A percentile compares a stretch with the other conserved stretches of the same genome.
Conservation (phyloP, 148 eudicot species). For the Arbutus unedo region DNA sequence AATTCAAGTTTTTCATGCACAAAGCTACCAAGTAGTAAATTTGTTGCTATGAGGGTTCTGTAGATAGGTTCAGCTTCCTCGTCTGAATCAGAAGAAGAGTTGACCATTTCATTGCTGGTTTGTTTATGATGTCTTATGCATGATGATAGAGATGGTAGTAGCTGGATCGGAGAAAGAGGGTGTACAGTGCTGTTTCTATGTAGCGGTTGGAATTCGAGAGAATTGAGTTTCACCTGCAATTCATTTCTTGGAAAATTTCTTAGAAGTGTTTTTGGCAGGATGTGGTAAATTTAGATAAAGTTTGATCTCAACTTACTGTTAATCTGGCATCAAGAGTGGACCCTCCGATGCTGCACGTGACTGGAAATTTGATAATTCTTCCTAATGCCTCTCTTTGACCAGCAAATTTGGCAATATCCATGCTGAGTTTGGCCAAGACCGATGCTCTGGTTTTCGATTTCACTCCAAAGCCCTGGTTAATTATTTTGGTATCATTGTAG, state of each 20-base stretch:
- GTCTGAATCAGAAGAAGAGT: conserved; percentile 20
- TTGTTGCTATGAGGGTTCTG: conserved; percentile 16
- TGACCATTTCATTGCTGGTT: not conserved
- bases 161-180: conserved; percentile 23
- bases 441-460: conserved; percentile 15
- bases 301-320: conserved; percentile 13
- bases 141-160: conserved; percentile 22
- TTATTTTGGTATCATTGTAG: not conserved
- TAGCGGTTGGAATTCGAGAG: conserved; percentile 4
- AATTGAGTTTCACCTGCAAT: conserved; percentile 26
- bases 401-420: conserved; percentile 19
- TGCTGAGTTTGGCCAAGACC: conserved; percentile 11
- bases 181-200: conserved; percentile 12
- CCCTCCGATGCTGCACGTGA: conserved; percentile 17
- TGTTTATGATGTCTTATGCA: conserved; percentile 15
- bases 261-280: not conserved
- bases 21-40: not conserved
- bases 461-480: conserved; percentile 18
- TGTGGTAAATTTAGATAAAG: not conserved
- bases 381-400: conserved; percentile 4
- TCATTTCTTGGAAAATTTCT: not conserved
- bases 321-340: conserved; percentile 13
- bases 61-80: conserved; percentile 22
- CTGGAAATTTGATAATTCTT: conserved; percentile 16
- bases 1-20: conserved; percentile 9